Evolutionary conservation across 305 asterid genomes (phyloP).

Genomic region (Fraxinus albicans): DNA sequence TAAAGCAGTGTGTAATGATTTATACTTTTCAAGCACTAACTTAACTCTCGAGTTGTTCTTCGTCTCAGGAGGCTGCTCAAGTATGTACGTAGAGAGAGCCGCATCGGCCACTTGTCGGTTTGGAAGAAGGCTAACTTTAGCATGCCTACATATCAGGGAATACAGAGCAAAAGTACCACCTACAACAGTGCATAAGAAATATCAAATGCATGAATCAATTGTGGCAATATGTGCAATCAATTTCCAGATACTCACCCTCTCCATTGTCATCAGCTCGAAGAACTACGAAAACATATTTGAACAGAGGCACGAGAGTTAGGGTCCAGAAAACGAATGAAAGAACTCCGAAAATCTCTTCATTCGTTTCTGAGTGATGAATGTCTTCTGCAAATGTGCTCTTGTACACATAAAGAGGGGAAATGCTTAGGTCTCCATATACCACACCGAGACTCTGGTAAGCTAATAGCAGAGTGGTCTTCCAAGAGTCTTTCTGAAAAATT

Average conservation of each 20-base stretch:
- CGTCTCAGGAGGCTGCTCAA: slow-evolving; percentile 67
- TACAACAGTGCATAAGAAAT: slow-evolving; percentile 34
- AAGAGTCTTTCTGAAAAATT: slow-evolving; percentile 57
- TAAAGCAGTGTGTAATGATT: slow-evolving; percentile 68
- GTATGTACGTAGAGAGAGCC: slow-evolving; percentile 83
- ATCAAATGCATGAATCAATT: slow-evolving; percentile 10
- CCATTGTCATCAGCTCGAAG: slow-evolving; percentile 96
- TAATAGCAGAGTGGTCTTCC: slow-evolving; percentile 75
- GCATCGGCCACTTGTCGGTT: slow-evolving; percentile 83
- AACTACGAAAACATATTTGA: slow-evolving; percentile 86
- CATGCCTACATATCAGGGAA: slow-evolving; percentile 91
- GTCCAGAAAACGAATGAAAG: slow-evolving; percentile 96
- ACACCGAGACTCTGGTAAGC: slow-evolving; percentile 98
- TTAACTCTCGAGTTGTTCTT: slow-evolving; percentile 66
- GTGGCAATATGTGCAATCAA: background rate
- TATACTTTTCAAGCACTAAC: slow-evolving; percentile 79
- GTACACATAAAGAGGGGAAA: slow-evolving; percentile 92
- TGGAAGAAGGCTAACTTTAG: slow-evolving; percentile 93
- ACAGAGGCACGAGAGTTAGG: slow-evolving; percentile 78
- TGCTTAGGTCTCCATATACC: slow-evolving; percentile 94
- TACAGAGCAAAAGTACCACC: slow-evolving; percentile 98
- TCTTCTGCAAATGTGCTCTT: slow-evolving; percentile 96
- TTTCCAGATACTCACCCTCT: slow-evolving; percentile 53
- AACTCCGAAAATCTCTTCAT: slow-evolving; percentile 91
- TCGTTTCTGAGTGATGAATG: slow-evolving; percentile 88